phyloP scores from a whole-genome alignment of 2,329 filamentous ascomycete genomes.

The Fusarium ambrosium region DNA sequence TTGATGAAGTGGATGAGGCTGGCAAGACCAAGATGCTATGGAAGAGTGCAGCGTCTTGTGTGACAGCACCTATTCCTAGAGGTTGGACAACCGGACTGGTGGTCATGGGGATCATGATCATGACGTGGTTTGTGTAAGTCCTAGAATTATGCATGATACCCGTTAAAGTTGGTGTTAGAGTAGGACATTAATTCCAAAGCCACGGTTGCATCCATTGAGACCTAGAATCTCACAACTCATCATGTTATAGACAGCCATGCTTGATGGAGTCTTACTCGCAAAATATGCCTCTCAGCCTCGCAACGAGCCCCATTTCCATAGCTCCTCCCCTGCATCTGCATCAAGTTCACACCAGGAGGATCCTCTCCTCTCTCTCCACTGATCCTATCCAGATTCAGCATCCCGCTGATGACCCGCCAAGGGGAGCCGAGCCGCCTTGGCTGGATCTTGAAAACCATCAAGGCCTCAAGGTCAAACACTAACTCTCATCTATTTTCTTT shows the following conservation, averaged over 20 bases:
- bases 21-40: conserved; percentile 43
- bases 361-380: not conserved
- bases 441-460: not conserved
- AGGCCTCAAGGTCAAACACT: not conserved
- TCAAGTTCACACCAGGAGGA: not conserved
- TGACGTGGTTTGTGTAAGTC: conserved; percentile 4
- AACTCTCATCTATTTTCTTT: not conserved
- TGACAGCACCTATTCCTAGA: not conserved
- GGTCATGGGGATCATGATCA: conserved; percentile 10
- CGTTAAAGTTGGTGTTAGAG: not conserved
- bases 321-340: not conserved
- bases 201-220: not conserved
- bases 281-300: not conserved
- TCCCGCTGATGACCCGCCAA: conserved; percentile 1
- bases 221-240: not conserved
- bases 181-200: not conserved
- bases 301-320: not conserved
- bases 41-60: conserved; percentile 41
- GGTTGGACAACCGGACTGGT: not conserved
- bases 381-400: conserved; percentile 4
- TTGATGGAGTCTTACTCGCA: not conserved
- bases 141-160: not conserved
- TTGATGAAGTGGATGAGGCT: conserved; percentile 50
- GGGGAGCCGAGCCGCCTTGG: not conserved
- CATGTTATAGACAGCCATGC: not conserved